Conservation (phyloP, 495 filamentous ascomycete species). For the Xylaria grammica region DNA sequence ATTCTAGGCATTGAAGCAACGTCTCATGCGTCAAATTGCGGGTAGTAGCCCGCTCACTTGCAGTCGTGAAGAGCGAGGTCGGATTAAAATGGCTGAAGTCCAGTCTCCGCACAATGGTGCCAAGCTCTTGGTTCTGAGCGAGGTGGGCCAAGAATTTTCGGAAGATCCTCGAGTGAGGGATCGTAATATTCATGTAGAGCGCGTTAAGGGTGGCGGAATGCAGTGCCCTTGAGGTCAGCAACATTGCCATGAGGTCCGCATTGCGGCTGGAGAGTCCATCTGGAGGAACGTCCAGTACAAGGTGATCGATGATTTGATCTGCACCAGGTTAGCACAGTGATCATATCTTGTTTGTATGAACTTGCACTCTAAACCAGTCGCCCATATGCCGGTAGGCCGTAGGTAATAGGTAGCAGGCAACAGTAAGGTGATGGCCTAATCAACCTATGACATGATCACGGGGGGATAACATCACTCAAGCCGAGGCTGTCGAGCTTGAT, state of each 20-base stretch:
- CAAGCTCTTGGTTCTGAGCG: constrained; percentile 69
- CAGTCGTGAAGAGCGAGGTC: constrained; percentile 77
- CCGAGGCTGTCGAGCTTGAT: neutral
- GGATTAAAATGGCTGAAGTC: constrained; percentile 93
- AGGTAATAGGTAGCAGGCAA: neutral
- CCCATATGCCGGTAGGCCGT: constrained; percentile 3
- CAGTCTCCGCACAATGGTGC: constrained; percentile 78
- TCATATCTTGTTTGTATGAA: neutral
- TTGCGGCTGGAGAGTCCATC: constrained; percentile 81
- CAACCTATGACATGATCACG: neutral
- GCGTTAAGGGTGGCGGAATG: constrained; percentile 78
- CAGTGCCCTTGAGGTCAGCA: constrained; percentile 76
- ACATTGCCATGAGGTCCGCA: constrained; percentile 77
- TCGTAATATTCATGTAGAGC: constrained; percentile 82
- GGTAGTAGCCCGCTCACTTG: constrained; percentile 78
- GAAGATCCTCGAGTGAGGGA: constrained; percentile 86
- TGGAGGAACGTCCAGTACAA: constrained; percentile 77
- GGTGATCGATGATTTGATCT: constrained; percentile 75
- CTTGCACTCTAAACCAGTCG: constrained; percentile 10
- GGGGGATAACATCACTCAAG: neutral
- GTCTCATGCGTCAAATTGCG: constrained; percentile 82
- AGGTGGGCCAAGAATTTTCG: constrained; percentile 81
- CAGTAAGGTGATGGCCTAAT: neutral
- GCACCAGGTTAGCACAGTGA: constrained; percentile 7
- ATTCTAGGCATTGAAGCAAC: constrained; percentile 73